Base-by-base conservation (phyloP, 306 rosid genomes). In the Erythrophleum fordii region DNA sequence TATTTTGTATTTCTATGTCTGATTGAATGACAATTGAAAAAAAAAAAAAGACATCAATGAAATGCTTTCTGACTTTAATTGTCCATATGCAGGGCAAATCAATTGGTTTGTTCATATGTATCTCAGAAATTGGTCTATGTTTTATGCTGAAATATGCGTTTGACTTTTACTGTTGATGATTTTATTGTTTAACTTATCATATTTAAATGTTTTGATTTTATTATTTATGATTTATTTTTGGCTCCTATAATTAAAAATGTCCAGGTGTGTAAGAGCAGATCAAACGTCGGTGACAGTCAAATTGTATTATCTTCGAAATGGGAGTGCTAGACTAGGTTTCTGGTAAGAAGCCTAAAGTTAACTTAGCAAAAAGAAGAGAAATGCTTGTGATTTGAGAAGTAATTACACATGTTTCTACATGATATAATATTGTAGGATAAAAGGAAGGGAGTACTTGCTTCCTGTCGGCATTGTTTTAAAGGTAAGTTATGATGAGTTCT, bases 281-380 rank as follows among this genome's bases (percentile, higher is more conserved):
- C 97, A 91, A 80, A 86, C 99, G 6, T 83, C 99, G 2, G 80
- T 93, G 55, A 64, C 98, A 16, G 78, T 95, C 35, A 91, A 81
- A 85, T 68, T 95, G 82, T 93, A 95, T 86, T 93, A 95, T 80
- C 92, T 95, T 86, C 87, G 84, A 46, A 93, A 85, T 68, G 98
- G 96, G 79, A 95, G 98, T 77, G 99, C 99, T 72, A 91, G 99
- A 76, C 83, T 95, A 69, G 97, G 99, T 80, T 87, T 93, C 85
- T 95, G 99, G 99, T 95, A 90, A 86, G 92, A 70, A 62, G 56
- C 74, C 66, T 77, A 28, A 61, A 77, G 58, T 76, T 85, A 60
- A 62, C 69, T 80, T 58, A 34, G 68, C 56, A 9, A 22, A 51
- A 49, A 17, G 31, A 13, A 45, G 44, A n/a, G 42, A 80, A 56